Percentiles rank a stretch among this genome's conserved stretches.
Conservation (phyloP, 2,329 filamentous ascomycete genomes). For the Didymella exigua region DNA sequence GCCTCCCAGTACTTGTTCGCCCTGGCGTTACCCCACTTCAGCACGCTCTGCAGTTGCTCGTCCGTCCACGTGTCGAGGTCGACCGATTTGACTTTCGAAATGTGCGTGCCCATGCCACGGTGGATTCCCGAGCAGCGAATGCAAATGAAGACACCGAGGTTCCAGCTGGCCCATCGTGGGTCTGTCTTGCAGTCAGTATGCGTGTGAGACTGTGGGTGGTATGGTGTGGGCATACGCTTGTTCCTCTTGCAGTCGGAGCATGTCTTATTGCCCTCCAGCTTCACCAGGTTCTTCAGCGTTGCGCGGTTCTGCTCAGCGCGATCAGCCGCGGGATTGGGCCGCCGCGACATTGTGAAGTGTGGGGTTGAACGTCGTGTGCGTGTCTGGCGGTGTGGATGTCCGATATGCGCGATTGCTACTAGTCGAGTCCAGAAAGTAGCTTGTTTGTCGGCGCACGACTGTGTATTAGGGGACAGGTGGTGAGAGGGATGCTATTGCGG, state of each 20-base stretch:
- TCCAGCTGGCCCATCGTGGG: conserved; percentile 99
- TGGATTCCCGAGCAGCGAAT: conserved; percentile 98
- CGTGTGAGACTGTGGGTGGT: background rate
- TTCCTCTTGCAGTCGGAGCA: conserved; percentile 99
- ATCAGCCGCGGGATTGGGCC: conserved; percentile 80
- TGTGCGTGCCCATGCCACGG: conserved; percentile 98
- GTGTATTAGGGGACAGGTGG: conserved; percentile 6
- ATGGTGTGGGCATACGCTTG: conserved; percentile 70
- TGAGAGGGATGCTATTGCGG: conserved; percentile 1
- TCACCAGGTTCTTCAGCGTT: conserved; percentile 92
- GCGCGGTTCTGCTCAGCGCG: conserved; percentile 90
- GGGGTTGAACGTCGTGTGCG: conserved; percentile 19
- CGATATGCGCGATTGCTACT: background rate
- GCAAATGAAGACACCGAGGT: conserved; percentile 94
- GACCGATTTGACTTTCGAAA: conserved; percentile 96
- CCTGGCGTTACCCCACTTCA: conserved; percentile 94
- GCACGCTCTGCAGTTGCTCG: conserved; percentile 90
- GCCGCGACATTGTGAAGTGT: conserved; percentile 72
- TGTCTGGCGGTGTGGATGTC: background rate
- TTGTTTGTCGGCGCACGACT: background rate
- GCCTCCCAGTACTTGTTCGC: conserved; percentile 99
- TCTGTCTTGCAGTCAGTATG: conserved; percentile 61
- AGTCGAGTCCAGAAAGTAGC: background rate
- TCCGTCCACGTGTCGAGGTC: conserved; percentile 99
- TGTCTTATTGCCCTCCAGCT: conserved; percentile 92